A percentile compares a stretch with the other conserved stretches of the same genome.
Conservation (phyloP, 2,329 filamentous ascomycete species). For the Paecilomyces dactylethromorphus region DNA sequence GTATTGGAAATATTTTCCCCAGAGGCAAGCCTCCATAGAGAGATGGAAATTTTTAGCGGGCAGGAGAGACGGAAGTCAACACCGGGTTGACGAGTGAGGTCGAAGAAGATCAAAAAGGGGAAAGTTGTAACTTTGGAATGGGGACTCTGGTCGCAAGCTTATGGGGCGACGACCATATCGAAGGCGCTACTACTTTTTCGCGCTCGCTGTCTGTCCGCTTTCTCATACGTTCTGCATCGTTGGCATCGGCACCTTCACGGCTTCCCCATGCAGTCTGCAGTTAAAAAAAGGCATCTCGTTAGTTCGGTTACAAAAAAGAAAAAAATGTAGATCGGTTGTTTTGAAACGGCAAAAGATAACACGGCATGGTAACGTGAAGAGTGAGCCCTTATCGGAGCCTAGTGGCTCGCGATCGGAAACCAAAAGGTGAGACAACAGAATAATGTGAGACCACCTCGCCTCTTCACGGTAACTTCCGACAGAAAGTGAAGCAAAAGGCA, state of each 20-base stretch:
- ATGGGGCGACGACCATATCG: slow-evolving; percentile 15
- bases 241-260: slow-evolving; percentile 80
- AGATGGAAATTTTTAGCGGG: background rate
- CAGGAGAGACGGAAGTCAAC: background rate
- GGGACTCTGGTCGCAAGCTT: slow-evolving; percentile 2
- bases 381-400: background rate
- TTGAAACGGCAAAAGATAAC: background rate
- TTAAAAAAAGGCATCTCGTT: slow-evolving; percentile 10
- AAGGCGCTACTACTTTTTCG: slow-evolving; percentile 16
- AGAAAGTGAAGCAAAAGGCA: background rate
- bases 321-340: slow-evolving; percentile 13
- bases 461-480: background rate
- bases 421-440: background rate
- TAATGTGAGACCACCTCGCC: background rate
- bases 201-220: slow-evolving; percentile 30
- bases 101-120: background rate
- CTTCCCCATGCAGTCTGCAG: slow-evolving; percentile 88
- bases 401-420: background rate
- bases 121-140: background rate
- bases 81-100: background rate
- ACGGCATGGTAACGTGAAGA: background rate
- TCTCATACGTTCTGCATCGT: slow-evolving; percentile 66
- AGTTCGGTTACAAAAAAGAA: slow-evolving; percentile 7
- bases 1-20: background rate
- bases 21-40: background rate